Evolutionary conservation across 2,329 filamentous ascomycete genomes (phyloP), one percentile per base, ranked within the genome.

Genomic region (Fusarium pilosicola): DNA sequence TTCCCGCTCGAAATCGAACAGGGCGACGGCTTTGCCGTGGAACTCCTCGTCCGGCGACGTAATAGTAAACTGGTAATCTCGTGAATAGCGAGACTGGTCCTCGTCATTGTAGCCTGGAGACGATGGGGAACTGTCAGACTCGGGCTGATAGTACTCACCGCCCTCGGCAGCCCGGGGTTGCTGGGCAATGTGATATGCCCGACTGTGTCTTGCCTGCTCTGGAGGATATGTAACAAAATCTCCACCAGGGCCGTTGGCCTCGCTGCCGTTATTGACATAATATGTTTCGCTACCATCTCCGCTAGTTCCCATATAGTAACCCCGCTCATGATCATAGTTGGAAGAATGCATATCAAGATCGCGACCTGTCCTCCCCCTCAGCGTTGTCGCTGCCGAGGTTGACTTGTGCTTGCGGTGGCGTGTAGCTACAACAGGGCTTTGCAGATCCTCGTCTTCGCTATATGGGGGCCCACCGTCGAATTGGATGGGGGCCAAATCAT

Each of bases 21-120:
- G 86, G 12, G 96, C 96, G 34, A 99, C 94, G 17, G 95, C 95
- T 81, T 97, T 97, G 55, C 96, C 96, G 79, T 98, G 95, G 90
- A 98, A 98, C 82, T 98, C 95, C 83, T 98, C 96, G 81, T 98
- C 96, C 10, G 95, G 95, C 20, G 94, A 97, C 22, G 94, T 96
- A 76, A 97, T 97, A 24, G 94, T 97, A 81, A 98, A 97, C 77
- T 97, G 94, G 81, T 97, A 98, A 82, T 97, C 94, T 74, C 93
- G 91, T 51, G 94, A 97, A 82, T 95, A 97, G 77, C 95, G 90
- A 62, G 92, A 94, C 80, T 94, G 89, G 79, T 95, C 92, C 75
- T 90, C 89, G 66, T 88, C 85, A 64, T 84, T 86, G 70, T 85
- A 87, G 36, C 86, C 86, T 3, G 90, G 89, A 14, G 90, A 92